Base-by-base conservation (phyloP, 768 basidiomycete species). In the Rhodosporidiobolus odoratus region DNA sequence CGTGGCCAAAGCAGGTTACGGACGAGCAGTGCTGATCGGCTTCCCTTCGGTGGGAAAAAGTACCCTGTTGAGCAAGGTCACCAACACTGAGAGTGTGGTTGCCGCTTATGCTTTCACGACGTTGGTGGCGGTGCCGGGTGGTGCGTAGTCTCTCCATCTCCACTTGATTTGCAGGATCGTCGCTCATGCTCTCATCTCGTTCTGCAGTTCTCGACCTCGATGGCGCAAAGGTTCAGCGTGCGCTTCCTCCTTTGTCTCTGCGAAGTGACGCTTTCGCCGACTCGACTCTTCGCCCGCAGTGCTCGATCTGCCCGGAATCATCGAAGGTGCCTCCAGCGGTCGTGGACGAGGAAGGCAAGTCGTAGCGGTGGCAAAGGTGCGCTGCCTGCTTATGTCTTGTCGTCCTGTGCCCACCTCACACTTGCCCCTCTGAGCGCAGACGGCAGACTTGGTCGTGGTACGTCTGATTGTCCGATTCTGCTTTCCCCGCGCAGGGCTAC, bases 1-100 rank as follows among this genome's bases (percentile, higher is more conserved):
- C 57, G 76, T 77, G 9, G 71, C 73, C 48, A 79, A 79, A 71
- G 68, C 70, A 17, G 52, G 52, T 2, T 66, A 66, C 45, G 62
- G 63, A 6, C 62, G 72, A 32, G 91, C 92, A 30, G 82, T 96
- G 64, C 52, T 71, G 32, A 96, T 96, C 56, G 94, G 95, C 15
- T 96, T 97, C 80, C 95, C 94, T 0, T 95, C 93, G 9, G 92
- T 96, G 57, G 95, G 94, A 77, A 84, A 97, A 87, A 95, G 92
- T 15, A 98, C 96, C 2, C 84, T 98, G 41, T 83, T 98, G 35
- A 88, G 86, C 78, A 97, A 94, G 82, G 86, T 88, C 68, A 99
- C 96, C 0, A 88, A 93, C 74, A 99, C 96, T 0, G 86, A 85
- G 53, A 92, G 90, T 76, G 82, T 89, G 0, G 96, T 94, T 21